A percentile compares a stretch with the other conserved stretches of the same genome.
Evolutionary conservation across 257 asterid species (phyloP).

Genomic region (Solanum gandarillasii): DNA sequence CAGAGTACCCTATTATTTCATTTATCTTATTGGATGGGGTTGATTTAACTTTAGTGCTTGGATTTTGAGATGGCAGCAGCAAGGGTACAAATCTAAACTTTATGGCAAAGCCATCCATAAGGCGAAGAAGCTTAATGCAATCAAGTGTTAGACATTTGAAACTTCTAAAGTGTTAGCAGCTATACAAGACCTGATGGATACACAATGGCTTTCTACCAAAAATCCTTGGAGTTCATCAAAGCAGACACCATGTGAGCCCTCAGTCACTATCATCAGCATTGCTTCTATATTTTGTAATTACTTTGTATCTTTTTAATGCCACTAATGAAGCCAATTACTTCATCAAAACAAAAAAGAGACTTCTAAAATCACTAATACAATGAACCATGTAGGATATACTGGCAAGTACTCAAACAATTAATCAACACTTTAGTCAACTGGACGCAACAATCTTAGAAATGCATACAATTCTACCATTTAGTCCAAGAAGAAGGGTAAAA

Average conservation of each 20-base stretch:
- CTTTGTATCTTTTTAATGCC: neutral
- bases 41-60: neutral
- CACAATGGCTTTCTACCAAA: neutral
- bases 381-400: neutral
- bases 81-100: neutral
- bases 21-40: neutral
- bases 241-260: neutral
- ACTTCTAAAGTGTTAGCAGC: neutral
- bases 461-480: neutral
- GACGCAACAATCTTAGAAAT: neutral
- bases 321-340: neutral
- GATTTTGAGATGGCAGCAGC: neutral
- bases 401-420: neutral
- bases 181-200: neutral
- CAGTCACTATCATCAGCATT: neutral
- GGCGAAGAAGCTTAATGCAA: neutral
- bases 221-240: neutral
- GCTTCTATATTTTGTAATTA: neutral
- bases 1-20: neutral
- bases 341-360: neutral
- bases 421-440: neutral
- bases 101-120: neutral
- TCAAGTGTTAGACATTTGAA: neutral
- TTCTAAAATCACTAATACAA: neutral
- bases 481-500: neutral